phyloP scores from a whole-genome alignment of 2,329 filamentous ascomycete species.

The Arthrobotrys entomopaga region DNA sequence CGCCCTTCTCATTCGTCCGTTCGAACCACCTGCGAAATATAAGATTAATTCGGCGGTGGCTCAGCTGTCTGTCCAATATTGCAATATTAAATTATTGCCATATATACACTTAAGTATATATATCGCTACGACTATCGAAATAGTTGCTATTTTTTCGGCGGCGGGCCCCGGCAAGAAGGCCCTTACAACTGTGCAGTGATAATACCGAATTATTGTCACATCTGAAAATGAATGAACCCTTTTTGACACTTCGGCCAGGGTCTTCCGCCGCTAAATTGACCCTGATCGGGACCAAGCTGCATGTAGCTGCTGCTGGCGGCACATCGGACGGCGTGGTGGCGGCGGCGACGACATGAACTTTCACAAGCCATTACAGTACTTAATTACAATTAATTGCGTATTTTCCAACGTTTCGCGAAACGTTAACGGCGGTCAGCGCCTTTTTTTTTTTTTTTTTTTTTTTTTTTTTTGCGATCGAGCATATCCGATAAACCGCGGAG shows the following conservation, averaged over 20 bases:
- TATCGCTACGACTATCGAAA: too few relatives aligned
- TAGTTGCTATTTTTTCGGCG: too few relatives aligned
- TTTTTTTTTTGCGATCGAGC: neutral
- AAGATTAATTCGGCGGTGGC: slow-evolving; percentile 1
- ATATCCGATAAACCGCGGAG: neutral
- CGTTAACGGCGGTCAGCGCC: neutral
- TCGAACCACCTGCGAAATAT: neutral
- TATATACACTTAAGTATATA: too few relatives aligned
- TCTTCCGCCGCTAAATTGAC: slow-evolving; percentile 36
- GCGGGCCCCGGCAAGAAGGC: slow-evolving; percentile 9
- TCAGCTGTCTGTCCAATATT: slow-evolving; percentile 2
- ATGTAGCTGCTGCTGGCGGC: slow-evolving; percentile 15
- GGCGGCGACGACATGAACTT: slow-evolving; percentile 24
- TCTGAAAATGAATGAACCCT: too few relatives aligned
- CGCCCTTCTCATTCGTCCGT: neutral
- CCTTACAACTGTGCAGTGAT: too few relatives aligned
- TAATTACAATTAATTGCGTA: too few relatives aligned
- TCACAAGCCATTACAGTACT: neutral
- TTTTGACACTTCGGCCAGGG: slow-evolving; percentile 19
- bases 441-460: too few relatives aligned
- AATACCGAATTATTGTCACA: slow-evolving; percentile 40
- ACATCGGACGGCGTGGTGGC: slow-evolving; percentile 25
- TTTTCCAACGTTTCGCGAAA: neutral
- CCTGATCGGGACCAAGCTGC: slow-evolving; percentile 8
- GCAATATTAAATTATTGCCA: too few relatives aligned